phyloP scores from a whole-genome alignment of 371 early-diverging fungal genomes.

The Capniomyces stellatus region DNA sequence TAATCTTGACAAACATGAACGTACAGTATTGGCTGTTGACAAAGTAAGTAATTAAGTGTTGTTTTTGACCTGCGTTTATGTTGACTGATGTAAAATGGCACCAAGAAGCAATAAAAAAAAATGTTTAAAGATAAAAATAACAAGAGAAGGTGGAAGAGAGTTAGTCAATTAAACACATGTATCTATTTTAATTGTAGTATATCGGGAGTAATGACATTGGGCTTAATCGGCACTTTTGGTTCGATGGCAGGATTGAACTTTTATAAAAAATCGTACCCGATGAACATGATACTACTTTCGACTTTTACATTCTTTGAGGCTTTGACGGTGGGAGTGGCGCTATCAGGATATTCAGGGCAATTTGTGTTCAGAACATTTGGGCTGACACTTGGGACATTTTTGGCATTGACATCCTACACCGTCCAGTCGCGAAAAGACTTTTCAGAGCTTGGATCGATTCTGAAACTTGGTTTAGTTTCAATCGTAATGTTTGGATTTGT shows the following conservation, averaged over 20 bases:
- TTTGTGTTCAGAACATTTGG: slow-evolving; percentile 53
- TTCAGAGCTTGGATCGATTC: slow-evolving; percentile 34
- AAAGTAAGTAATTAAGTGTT: slow-evolving; percentile 23
- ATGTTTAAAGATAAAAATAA: neutral
- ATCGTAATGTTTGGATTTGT: slow-evolving; percentile 40
- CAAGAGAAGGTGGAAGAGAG: too few relatives aligned
- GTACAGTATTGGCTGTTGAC: slow-evolving; percentile 32
- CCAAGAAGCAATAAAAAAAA: neutral
- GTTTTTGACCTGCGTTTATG: slow-evolving; percentile 14
- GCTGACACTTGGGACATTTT: slow-evolving; percentile 51
- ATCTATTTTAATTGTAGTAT: slow-evolving; percentile 9
- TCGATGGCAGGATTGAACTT: slow-evolving; percentile 35
- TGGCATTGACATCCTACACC: slow-evolving; percentile 51
- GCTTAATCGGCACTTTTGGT: slow-evolving; percentile 25
- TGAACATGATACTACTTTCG: slow-evolving; percentile 37
- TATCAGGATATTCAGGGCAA: slow-evolving; percentile 31
- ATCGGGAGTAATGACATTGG: slow-evolving; percentile 25
- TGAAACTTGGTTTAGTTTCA: slow-evolving; percentile 38
- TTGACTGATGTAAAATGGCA: too few relatives aligned
- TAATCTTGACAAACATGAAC: slow-evolving; percentile 36
- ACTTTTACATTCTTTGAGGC: slow-evolving; percentile 35
- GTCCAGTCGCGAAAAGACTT: slow-evolving; percentile 55
- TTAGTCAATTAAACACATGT: neutral
- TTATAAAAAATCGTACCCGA: slow-evolving; percentile 41
- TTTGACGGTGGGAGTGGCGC: slow-evolving; percentile 10